Conservation (phyloP, 2,329 filamentous ascomycete species). For the Septoria petroselini region DNA sequence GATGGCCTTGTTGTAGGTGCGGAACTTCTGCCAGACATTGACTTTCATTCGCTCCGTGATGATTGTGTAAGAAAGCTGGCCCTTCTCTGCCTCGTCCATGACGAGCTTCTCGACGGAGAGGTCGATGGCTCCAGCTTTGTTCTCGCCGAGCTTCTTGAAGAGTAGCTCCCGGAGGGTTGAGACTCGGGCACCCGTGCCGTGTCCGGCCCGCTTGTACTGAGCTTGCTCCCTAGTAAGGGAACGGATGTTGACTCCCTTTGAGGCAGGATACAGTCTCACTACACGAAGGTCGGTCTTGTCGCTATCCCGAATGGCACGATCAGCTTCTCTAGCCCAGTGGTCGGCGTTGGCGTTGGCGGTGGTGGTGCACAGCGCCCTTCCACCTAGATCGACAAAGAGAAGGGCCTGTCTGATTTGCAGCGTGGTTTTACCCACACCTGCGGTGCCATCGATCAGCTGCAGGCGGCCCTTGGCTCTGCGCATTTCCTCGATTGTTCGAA, state of each 20-base stretch:
- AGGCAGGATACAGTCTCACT: not conserved
- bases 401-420: not conserved
- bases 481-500: not conserved
- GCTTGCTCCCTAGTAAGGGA: not conserved
- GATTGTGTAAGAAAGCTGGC: too few species aligned
- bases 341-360: constrained; percentile 7
- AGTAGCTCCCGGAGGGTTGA: not conserved
- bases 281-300: too few species aligned
- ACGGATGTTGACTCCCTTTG: not conserved
- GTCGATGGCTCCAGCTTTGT: not conserved
- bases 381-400: constrained; percentile 6
- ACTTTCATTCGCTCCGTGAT: too few species aligned
- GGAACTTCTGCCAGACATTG: not conserved
- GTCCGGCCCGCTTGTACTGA: not conserved
- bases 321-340: not conserved
- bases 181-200: not conserved
- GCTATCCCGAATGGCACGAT: too few species aligned
- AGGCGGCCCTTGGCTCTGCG: not conserved
- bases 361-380: constrained; percentile 7
- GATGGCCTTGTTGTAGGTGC: not conserved
- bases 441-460: constrained; percentile 1
- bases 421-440: constrained; percentile 12
- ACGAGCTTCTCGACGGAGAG: constrained; percentile 3
- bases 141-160: not conserved
- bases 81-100: constrained; percentile 2